These are phyloP conservation scores for Ochromonas danica DNA, from an alignment of 108 stramenopile species.

Conservation along the genomic window DNA sequence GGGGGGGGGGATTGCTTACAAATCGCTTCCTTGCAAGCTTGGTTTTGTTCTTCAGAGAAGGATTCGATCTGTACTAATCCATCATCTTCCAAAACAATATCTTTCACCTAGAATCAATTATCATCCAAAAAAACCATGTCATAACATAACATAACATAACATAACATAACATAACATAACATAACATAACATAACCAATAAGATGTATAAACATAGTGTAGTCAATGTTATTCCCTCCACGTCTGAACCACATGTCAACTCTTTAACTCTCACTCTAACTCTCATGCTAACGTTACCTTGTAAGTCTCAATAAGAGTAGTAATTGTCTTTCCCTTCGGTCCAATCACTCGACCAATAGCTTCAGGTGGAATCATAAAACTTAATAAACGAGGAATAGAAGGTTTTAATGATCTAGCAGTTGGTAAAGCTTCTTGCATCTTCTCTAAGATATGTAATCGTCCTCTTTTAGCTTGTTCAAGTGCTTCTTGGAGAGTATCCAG, in stretches of 20 bases:
- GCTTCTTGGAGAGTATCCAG: constrained; percentile 55
- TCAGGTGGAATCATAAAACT: constrained; percentile 62
- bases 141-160: too few relatives aligned
- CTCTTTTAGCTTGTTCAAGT: constrained; percentile 55
- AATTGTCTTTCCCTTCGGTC: constrained; percentile 78
- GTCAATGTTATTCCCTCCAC: too few relatives aligned
- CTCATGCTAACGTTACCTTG: too few relatives aligned
- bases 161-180: too few relatives aligned
- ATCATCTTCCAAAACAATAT: neutral
- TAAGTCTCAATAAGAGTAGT: constrained; percentile 77
- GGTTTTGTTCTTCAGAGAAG: neutral
- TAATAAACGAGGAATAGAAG: constrained; percentile 66
- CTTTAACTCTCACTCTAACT: too few relatives aligned
- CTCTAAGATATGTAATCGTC: constrained; percentile 65
- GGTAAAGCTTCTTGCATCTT: constrained; percentile 65
- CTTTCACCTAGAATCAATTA: too few relatives aligned
- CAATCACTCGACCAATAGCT: constrained; percentile 74
- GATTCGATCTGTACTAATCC: neutral
- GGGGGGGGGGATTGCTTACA: too few relatives aligned
- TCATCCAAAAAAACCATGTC: too few relatives aligned
- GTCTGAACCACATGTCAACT: too few relatives aligned
- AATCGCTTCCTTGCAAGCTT: neutral
- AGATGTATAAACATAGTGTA: too few relatives aligned
- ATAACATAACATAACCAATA: too few relatives aligned
- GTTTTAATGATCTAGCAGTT: constrained; percentile 60